Evolutionary conservation across 208 protist species (phyloP), one percentile per base, ranked within the genome.

Genomic region (Wallacemonas sp.): DNA sequence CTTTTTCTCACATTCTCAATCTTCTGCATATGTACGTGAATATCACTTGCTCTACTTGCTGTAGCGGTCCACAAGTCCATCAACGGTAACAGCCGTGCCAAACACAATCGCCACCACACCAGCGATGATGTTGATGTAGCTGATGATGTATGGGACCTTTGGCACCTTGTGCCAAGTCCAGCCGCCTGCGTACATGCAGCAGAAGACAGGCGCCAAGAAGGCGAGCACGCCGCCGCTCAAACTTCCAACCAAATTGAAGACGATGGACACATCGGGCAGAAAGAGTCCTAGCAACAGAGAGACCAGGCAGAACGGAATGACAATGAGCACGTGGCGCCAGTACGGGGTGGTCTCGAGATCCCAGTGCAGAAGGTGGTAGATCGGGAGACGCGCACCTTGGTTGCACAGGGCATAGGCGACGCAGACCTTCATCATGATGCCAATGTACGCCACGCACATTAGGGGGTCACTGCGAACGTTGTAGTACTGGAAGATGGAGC

Each of bases 221-320:
- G 73, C 82, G 19, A 91, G 38, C 14, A 83, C 60, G 5, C 80
- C 80, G 11, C 79, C 83, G 56, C 70, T 84, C 17, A 91, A 47
- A 38, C 70, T 72, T n/a, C 88, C 84, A 22, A 88, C 49, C 33
- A 94, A 56, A 17, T 77, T 73, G 70, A 91, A 86, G 17, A 88
- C 84, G 42, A 87, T 77, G 47, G 72, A 80, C 54, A 94, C 72
- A 51, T 84, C 72, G 2, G 84, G 84, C 45, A 91, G 69, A 38
- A 89, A 82, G 22, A 94, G 31, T 12, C 82, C 88, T 2, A 77
- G 41, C 22, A 88, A 31, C 2, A 90, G 76, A 27, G 80, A 65
- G 17, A 51, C 46, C 8, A 70, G 28, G 53, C 68, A 59, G 44
- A 76, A 47, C 22, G 56, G 45, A 17, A 77, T 58, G 4, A 67